phyloP scores from a whole-genome alignment of 2,329 filamentous ascomycete species.

The Alternaria tenuissima region DNA sequence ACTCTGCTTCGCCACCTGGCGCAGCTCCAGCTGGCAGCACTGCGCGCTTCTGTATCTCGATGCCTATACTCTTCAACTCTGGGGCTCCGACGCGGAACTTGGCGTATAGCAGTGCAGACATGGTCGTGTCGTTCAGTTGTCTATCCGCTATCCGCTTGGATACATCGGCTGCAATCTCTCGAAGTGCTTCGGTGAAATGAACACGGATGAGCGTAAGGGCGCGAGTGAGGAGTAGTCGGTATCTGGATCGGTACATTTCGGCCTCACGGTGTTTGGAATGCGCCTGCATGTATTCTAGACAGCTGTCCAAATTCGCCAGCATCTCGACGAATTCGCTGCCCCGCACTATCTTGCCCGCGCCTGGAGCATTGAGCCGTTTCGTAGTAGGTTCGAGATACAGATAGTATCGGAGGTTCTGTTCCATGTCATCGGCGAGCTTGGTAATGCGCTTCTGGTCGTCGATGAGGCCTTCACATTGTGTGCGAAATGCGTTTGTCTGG shows the following conservation, averaged over 20 bases:
- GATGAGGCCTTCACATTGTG: conserved; percentile 88
- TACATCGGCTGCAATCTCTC: conserved; percentile 69
- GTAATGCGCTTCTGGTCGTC: conserved; percentile 82
- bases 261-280: conserved; percentile 88
- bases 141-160: conserved; percentile 70
- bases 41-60: conserved; percentile 73
- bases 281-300: conserved; percentile 88
- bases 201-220: conserved; percentile 72
- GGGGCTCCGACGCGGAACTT: conserved; percentile 74
- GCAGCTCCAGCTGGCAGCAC: conserved; percentile 67
- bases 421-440: conserved; percentile 81
- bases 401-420: conserved; percentile 93
- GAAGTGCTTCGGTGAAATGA: conserved; percentile 69
- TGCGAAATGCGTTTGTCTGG: conserved; percentile 92
- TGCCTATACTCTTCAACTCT: conserved; percentile 70
- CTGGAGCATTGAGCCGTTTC: conserved; percentile 87
- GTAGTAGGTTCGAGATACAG: conserved; percentile 92
- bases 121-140: conserved; percentile 75
- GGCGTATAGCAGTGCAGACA: conserved; percentile 74
- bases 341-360: conserved; percentile 84
- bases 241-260: conserved; percentile 85
- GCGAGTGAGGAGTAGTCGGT: conserved; percentile 79
- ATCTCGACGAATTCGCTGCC: conserved; percentile 88
- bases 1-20: conserved; percentile 67
- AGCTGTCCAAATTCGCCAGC: conserved; percentile 85